Conservation (phyloP, 805 yeast genomes). For the Sugiyamaella lignohabitans region DNA sequence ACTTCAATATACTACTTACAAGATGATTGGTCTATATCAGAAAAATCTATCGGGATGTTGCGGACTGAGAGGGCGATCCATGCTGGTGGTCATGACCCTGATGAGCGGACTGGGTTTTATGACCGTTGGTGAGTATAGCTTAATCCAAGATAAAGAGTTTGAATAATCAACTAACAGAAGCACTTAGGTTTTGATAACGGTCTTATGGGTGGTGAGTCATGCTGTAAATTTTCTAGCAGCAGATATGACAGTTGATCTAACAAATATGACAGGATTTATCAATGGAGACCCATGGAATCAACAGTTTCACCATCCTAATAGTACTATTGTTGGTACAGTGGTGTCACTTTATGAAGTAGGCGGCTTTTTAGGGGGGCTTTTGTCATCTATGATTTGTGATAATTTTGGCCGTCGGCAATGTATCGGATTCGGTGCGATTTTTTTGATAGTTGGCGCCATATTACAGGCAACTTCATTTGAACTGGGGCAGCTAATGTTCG, state of each 20-base stretch:
- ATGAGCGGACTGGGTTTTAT: slow-evolving; percentile 10
- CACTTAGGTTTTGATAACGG: slow-evolving; percentile 11
- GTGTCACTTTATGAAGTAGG: slow-evolving; percentile 14
- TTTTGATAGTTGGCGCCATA: slow-evolving; percentile 9
- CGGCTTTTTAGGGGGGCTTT: slow-evolving; percentile 10
- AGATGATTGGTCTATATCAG: too few species aligned
- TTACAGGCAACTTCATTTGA: background rate
- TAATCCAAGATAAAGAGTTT: background rate
- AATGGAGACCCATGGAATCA: slow-evolving; percentile 9
- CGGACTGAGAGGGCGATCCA: slow-evolving; percentile 6
- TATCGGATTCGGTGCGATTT: slow-evolving; percentile 7
- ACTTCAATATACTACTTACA: too few species aligned
- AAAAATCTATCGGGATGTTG: slow-evolving; percentile 6
- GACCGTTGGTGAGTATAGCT: slow-evolving; percentile 6
- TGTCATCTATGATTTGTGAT: slow-evolving; percentile 9
- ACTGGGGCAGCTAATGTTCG: slow-evolving; percentile 41
- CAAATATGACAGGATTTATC: slow-evolving; percentile 9
- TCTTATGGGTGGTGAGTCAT: background rate
- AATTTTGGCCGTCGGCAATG: slow-evolving; percentile 10
- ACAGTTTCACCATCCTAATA: slow-evolving; percentile 7
- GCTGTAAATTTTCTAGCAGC: background rate
- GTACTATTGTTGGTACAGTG: slow-evolving; percentile 8
- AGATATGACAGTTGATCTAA: background rate
- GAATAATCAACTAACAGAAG: background rate
- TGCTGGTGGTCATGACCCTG: slow-evolving; percentile 6